A percentile compares a stretch with the other conserved stretches of the same genome.
phyloP scores from a whole-genome alignment of 1,139 yeast genomes.

The Diutina catenulata region DNA sequence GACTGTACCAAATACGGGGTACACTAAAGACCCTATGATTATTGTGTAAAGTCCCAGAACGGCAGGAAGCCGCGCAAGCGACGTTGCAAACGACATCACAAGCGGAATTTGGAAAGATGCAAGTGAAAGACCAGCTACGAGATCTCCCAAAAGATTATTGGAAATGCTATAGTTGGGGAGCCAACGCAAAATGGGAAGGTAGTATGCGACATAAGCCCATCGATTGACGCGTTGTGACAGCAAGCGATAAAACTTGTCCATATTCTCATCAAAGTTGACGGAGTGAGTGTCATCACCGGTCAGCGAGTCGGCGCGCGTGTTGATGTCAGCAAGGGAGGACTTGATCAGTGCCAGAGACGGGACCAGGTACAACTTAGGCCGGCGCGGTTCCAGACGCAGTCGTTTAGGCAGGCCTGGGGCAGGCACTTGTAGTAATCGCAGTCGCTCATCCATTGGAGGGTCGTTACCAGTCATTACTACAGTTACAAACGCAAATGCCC shows the following conservation, averaged over 20 bases:
- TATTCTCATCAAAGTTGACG: too few species aligned
- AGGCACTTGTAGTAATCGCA: too few species aligned
- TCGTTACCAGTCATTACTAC: too few species aligned
- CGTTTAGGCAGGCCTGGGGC: too few species aligned
- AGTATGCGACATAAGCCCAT: slow-evolving; percentile 20
- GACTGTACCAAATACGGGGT: slow-evolving; percentile 21
- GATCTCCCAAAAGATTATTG: slow-evolving; percentile 16
- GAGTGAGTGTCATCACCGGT: too few species aligned
- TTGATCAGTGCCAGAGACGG: neutral
- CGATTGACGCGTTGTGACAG: slow-evolving; percentile 7
- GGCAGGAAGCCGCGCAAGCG: slow-evolving; percentile 23
- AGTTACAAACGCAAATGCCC: too few species aligned
- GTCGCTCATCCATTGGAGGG: too few species aligned
- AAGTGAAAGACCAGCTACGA: slow-evolving; percentile 22
- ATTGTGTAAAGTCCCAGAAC: slow-evolving; percentile 20
- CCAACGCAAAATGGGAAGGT: slow-evolving; percentile 23
- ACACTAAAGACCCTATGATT: slow-evolving; percentile 17
- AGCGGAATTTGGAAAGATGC: slow-evolving; percentile 25
- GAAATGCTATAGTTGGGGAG: slow-evolving; percentile 15
- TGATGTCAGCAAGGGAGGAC: neutral
- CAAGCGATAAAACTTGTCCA: too few species aligned
- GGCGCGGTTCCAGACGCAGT: neutral
- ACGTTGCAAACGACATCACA: slow-evolving; percentile 24
- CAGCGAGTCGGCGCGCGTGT: too few species aligned
- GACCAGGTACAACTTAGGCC: neutral